Base-by-base conservation (phyloP, 345 rosid genomes). In the Pistacia integerrima region DNA sequence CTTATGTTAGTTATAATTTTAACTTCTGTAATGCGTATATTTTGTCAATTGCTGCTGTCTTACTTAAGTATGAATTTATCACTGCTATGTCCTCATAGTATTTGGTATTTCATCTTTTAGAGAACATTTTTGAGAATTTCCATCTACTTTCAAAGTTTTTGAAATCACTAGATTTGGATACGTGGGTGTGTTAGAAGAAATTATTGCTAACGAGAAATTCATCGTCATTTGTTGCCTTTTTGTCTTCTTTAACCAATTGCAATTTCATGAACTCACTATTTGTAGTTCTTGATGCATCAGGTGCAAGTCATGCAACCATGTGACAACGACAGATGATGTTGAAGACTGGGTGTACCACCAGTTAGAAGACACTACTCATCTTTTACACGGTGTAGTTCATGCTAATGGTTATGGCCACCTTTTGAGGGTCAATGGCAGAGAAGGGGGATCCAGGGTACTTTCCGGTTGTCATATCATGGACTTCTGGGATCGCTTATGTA, bases 401-500 rank as follows among this genome's bases (percentile, higher is more conserved):
- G 76, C 87, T 35, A 91, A 91, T 73, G 93, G 95, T 25, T 86
- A 84, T 54, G 93, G 95, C 51, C 95, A 91, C 84, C 93, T 91
- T 73, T 87, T 89, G 46, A 83, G 93, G 81, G 89, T 91, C 75
- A 91, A 91, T 78, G 93, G 91, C 66, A 84, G 85, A 70, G 93
- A 91, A 82, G 93, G 95, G 65, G 95, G 93, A 57, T 91, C 95
- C 8, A 80, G 82, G 80, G 56, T 89, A 35, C 91, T 91, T 66
- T 88, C 90, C 10, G 95, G 93, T 73, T 77, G 85, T 68, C 87
- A 85, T 64, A 89, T 87, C 48, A 91, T 89, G 90, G 84, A 86
- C 80, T 91, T 91, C 73, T 91, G 93, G 95, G 93, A 91, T 78
- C 89, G 93, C 13, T 74, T 91, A 41, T 89, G 93, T 78, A 85